Conservation (phyloP, 129 eudicot genomes). For the Dittrichia graveolens region DNA sequence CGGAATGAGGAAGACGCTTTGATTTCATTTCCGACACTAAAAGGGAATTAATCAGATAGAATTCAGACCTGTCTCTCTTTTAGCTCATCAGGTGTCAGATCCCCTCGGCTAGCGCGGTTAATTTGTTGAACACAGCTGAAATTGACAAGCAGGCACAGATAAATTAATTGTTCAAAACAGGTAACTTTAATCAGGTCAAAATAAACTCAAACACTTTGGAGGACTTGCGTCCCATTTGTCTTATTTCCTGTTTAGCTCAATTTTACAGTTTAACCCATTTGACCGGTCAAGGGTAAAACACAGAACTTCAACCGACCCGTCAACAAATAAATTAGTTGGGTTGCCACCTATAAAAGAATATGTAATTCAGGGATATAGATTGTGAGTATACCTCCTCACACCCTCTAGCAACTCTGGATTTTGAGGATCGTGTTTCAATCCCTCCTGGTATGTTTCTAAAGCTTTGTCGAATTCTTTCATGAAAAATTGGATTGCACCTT, state of each 20-base stretch:
- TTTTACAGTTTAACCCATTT: not conserved
- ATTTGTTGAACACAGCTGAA: conserved; percentile 90
- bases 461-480: conserved; percentile 99
- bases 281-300: not conserved
- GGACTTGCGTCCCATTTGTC: not conserved
- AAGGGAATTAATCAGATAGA: not conserved
- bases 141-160: not conserved
- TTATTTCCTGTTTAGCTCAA: not conserved
- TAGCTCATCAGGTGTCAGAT: conserved; percentile 80
- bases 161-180: not conserved
- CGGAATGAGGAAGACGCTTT: too few species aligned
- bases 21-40: not conserved
- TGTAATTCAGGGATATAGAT: not conserved
- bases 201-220: not conserved
- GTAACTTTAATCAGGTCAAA: not conserved
- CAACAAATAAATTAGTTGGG: not conserved
- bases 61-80: conserved; percentile 92
- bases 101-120: conserved; percentile 94
- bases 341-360: not conserved
- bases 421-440: conserved; percentile 78
- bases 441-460: conserved; percentile 87
- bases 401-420: conserved; percentile 88
- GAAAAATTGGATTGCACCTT: conserved; percentile 91
- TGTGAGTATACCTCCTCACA: conserved; percentile 59
- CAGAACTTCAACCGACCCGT: not conserved